Evolutionary conservation across 2,329 filamentous ascomycete species (phyloP).

Genomic region (Tolypocladium endophyticum): DNA sequence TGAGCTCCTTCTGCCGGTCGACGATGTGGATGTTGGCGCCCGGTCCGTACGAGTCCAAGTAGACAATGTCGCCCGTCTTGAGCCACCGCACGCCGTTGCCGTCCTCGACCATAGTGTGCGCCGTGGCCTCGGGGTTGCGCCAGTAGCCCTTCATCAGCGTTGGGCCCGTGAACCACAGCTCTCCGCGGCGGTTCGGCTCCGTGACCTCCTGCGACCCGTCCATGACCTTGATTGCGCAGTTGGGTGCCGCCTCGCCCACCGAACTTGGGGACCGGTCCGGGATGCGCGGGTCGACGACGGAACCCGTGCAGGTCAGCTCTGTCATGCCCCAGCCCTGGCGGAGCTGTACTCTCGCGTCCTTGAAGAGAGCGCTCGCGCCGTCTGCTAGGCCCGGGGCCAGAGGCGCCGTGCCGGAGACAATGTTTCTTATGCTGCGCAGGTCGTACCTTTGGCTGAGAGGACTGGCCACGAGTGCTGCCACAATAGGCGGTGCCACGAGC

Average conservation of each 20-base stretch:
- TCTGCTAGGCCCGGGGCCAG: neutral
- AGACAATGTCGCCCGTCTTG: constrained; percentile 70
- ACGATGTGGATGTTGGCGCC: constrained; percentile 53
- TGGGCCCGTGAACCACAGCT: constrained; percentile 67
- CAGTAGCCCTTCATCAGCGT: constrained; percentile 70
- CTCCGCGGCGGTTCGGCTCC: constrained; percentile 58
- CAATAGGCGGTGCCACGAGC: neutral
- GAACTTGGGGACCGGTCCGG: neutral
- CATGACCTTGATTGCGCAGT: neutral
- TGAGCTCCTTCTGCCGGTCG: constrained; percentile 59
- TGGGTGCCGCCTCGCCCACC: neutral
- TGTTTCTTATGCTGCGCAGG: neutral
- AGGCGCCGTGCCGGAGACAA: neutral
- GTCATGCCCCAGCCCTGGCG: neutral
- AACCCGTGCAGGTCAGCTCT: neutral
- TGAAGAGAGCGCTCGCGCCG: neutral
- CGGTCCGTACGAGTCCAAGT: constrained; percentile 64
- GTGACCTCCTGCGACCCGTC: constrained; percentile 41
- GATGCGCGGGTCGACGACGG: neutral
- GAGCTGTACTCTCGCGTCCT: neutral
- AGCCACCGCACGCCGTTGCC: constrained; percentile 56
- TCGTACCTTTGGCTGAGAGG: neutral
- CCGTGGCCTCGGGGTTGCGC: constrained; percentile 68
- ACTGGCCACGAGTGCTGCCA: neutral
- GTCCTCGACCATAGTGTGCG: constrained; percentile 57